Evolutionary conservation across 208 protist genomes (phyloP), one percentile per base, ranked within the genome.

Genomic region (Sergeia podlipaevii): DNA sequence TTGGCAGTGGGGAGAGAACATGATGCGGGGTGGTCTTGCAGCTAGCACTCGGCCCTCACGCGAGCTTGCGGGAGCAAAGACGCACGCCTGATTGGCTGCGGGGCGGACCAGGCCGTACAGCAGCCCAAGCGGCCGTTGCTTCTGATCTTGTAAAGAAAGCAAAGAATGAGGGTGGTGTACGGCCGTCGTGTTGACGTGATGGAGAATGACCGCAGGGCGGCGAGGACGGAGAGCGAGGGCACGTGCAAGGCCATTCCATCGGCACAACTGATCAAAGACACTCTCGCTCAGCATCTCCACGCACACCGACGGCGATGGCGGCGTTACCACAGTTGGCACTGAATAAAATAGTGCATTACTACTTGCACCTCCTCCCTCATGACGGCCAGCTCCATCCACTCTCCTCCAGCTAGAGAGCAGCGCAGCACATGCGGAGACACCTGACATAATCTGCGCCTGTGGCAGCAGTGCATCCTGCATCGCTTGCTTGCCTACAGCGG

Each of bases 81-180:
- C 62, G 6, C 65, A 43, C 15, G 56, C 59, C 47, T 82, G 69
- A 23, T 52, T 60, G n/a, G 64, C 46, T 33, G 69, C 76, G 20
- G 80, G 80, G n/a, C 74, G 69, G 30, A 80, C 74, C 32, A 89
- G 52, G 3, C 77, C 80, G 41, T 60, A 61, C 4, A 28, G 52
- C n/a, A 72, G 7, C 57, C 46, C 42, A 32, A 65, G 29, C 33
- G 62, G 24, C 24, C 57, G 52, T n/a, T 38, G 34, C 11, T 38
- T 11, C n/a, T n/a, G 34, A 38, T n/a, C 13, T 38, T 38, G 11
- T 11, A 54, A 39, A 74, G 24, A 51, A 59, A 48, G n/a, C n/a
- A 28, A 7, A 28, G 33, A 49, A 49, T 27, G 20, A 33, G 5
- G 34, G 13, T 38, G 34, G n/a, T 38, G 13, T 38, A 38, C 34